Percentiles rank a stretch among this genome's conserved stretches.
Evolutionary conservation across 2,329 filamentous ascomycete species (phyloP).

Genomic region (Chrysoporthe austroafricana): DNA sequence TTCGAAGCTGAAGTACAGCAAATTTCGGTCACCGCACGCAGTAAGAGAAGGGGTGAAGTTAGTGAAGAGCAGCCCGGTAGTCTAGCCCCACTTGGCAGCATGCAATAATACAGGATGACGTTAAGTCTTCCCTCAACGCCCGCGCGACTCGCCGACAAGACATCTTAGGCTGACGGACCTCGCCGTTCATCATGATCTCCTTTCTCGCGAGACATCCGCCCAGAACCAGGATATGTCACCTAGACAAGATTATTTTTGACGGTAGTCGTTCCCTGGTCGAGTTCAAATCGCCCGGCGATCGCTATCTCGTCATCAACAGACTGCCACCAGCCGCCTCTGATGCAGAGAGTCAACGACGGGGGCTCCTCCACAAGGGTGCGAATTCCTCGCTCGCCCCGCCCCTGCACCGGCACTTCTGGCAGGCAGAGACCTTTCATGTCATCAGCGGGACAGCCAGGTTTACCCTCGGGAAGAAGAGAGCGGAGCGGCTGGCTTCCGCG

Average conservation of each 20-base stretch:
- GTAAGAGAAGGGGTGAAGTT: neutral
- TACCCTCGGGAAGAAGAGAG: neutral
- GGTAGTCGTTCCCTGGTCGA: slow-evolving; percentile 18
- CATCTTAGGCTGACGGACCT: neutral
- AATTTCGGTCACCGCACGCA: neutral
- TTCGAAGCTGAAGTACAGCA: neutral
- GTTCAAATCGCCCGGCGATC: slow-evolving; percentile 12
- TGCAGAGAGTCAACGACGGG: neutral
- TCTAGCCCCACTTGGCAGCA: neutral
- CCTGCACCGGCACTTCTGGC: slow-evolving; percentile 20
- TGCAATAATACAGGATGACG: neutral
- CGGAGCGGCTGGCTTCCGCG: neutral
- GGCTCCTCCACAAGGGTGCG: neutral
- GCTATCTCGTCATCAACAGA: slow-evolving; percentile 25
- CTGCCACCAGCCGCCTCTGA: slow-evolving; percentile 18
- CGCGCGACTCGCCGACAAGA: no score
- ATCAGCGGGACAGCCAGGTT: slow-evolving; percentile 17
- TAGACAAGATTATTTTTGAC: slow-evolving; percentile 16
- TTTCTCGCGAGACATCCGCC: slow-evolving; percentile 21
- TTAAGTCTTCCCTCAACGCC: neutral
- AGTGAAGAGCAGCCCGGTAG: neutral
- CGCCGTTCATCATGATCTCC: slow-evolving; percentile 18
- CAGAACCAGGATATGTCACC: slow-evolving; percentile 18
- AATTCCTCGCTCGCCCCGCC: slow-evolving; percentile 24
- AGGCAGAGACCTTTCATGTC: slow-evolving; percentile 23